phyloP scores from a whole-genome alignment of 257 asterid genomes.

The Paraleonurus japonicus region DNA sequence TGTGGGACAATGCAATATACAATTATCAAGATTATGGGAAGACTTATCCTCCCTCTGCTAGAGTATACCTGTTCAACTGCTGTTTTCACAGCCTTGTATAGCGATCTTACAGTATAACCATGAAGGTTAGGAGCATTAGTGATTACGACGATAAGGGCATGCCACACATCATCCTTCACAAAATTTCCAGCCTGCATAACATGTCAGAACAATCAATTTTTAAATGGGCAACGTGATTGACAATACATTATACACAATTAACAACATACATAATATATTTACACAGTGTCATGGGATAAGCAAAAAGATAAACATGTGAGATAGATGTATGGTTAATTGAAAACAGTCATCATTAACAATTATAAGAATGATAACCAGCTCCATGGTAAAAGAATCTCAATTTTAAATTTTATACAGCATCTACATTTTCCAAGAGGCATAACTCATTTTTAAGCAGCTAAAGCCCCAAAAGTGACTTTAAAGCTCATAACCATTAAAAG shows the following conservation, averaged over 20 bases:
- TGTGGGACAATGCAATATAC: neutral
- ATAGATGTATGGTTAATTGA: conserved; percentile 2
- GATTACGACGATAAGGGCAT: conserved; percentile 81
- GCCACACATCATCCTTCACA: conserved; percentile 93
- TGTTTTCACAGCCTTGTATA: conserved; percentile 68
- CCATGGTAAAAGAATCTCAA: neutral
- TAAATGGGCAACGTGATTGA: neutral
- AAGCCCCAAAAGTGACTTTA: neutral
- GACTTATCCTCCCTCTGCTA: conserved; percentile 6
- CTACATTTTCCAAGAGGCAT: neutral
- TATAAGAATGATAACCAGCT: neutral
- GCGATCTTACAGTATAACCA: conserved; percentile 75
- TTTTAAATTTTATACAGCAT: neutral
- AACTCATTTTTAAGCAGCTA: neutral
- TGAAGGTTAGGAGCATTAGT: conserved; percentile 87
- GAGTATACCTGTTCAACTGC: conserved; percentile 66
- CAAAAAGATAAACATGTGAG: conserved; percentile 14
- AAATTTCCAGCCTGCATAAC: conserved; percentile 73
- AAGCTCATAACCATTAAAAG: neutral
- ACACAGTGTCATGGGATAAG: neutral
- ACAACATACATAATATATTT: neutral
- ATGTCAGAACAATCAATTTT: conserved; percentile 12
- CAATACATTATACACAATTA: neutral
- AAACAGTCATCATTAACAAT: neutral
- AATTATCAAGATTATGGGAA: conserved; percentile 14